These are phyloP conservation scores for Massarina eburnea DNA, from an alignment of 2,329 filamentous ascomycete species.

Conservation along the genomic window DNA sequence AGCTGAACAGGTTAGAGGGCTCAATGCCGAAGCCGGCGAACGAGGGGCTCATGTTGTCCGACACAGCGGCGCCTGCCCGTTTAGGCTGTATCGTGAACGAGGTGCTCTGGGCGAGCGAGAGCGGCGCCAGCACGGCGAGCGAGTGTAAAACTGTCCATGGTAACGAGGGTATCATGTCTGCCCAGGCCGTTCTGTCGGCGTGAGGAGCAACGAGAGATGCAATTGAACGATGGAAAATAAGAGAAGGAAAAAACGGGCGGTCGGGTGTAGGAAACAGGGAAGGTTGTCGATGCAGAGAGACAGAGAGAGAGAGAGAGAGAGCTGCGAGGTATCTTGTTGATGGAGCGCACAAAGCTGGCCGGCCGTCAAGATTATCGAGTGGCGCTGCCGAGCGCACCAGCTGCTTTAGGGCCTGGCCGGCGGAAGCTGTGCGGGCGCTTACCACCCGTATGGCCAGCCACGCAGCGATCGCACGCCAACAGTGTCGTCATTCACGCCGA, in stretches of 20 bases:
- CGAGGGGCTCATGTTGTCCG: slow-evolving; percentile 44
- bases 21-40: slow-evolving; percentile 57
- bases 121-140: slow-evolving; percentile 8
- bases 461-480: too few species aligned
- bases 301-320: too few species aligned
- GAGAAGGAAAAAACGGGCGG: not conserved
- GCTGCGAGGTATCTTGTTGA: too few species aligned
- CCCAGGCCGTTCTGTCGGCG: not conserved
- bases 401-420: too few species aligned
- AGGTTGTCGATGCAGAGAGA: too few species aligned
- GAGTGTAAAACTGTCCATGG: slow-evolving; percentile 15
- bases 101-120: slow-evolving; percentile 31
- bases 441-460: too few species aligned
- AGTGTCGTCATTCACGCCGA: too few species aligned
- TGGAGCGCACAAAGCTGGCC: too few species aligned
- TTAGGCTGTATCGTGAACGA: slow-evolving; percentile 34
- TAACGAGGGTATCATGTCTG: slow-evolving; percentile 19
- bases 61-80: slow-evolving; percentile 31
- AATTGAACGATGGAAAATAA: not conserved
- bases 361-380: too few species aligned
- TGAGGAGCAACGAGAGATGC: not conserved
- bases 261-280: not conserved
- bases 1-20: slow-evolving; percentile 56
- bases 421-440: too few species aligned
- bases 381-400: too few species aligned